Conservation (phyloP, 805 yeast genomes). For the Sugiyamaella qingdaonensis region DNA sequence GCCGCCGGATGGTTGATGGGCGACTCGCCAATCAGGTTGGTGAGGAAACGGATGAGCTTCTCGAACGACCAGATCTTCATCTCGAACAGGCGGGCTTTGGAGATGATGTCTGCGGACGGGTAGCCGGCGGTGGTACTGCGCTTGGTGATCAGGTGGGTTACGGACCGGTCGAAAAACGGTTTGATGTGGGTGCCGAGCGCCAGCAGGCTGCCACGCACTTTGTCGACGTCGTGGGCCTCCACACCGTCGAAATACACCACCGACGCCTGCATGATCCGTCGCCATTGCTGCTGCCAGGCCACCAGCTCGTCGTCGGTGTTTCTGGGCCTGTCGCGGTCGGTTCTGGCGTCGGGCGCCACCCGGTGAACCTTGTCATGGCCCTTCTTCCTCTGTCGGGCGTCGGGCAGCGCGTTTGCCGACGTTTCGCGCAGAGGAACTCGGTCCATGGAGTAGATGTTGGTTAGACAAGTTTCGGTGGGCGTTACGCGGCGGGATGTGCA, state of each 20-base stretch:
- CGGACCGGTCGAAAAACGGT: conserved; percentile 55
- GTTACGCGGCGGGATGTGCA: not conserved
- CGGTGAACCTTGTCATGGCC: not conserved
- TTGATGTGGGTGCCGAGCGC: conserved; percentile 43
- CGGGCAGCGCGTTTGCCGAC: conserved; percentile 7
- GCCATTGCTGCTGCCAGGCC: conserved; percentile 66
- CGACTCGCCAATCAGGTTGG: conserved; percentile 35
- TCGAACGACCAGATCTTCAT: conserved; percentile 86
- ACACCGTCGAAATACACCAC: conserved; percentile 57
- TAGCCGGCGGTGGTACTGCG: conserved; percentile 47
- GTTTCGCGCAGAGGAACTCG: conserved; percentile 12
- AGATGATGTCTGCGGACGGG: conserved; percentile 54
- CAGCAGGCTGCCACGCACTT: conserved; percentile 25
- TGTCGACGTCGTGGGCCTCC: conserved; percentile 30
- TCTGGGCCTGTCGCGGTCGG: not conserved
- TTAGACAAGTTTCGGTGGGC: not conserved
- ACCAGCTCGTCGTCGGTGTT: conserved; percentile 12
- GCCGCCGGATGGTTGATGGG: conserved; percentile 2
- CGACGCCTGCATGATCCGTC: conserved; percentile 53
- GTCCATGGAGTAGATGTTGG: not conserved
- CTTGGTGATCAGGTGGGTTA: conserved; percentile 74
- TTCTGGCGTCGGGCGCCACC: not conserved
- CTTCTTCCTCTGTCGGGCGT: not conserved
- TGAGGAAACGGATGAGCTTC: conserved; percentile 75
- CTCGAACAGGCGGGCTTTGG: conserved; percentile 49